Evolutionary conservation across 2,329 filamentous ascomycete species (phyloP).

Genomic region (Fusarium sp.): DNA sequence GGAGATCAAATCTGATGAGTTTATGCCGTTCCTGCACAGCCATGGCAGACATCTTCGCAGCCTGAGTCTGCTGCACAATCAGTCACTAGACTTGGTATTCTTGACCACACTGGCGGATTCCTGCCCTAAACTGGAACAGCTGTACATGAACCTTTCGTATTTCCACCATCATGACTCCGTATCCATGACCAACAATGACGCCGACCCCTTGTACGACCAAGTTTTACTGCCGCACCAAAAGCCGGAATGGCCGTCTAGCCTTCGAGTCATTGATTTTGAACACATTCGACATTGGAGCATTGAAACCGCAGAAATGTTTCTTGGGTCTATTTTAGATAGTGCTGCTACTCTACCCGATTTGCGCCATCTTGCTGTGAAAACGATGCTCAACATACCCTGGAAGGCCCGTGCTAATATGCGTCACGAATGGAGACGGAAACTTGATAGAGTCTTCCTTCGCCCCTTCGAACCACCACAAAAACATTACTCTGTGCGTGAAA

Average conservation of each 20-base stretch:
- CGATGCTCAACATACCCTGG: constrained; percentile 85
- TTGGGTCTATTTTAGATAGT: constrained; percentile 80
- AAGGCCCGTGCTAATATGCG: constrained; percentile 84
- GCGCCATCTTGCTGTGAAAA: constrained; percentile 77
- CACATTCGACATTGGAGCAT: constrained; percentile 81
- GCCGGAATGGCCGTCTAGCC: constrained; percentile 80
- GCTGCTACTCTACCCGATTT: constrained; percentile 75
- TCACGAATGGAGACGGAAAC: constrained; percentile 78
- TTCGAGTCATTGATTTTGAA: constrained; percentile 79
- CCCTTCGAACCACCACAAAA: constrained; percentile 56
- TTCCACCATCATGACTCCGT: constrained; percentile 75
- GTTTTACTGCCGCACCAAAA: constrained; percentile 73
- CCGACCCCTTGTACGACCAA: constrained; percentile 78
- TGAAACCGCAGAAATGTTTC: constrained; percentile 78
- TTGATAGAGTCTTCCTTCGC: constrained; percentile 75
- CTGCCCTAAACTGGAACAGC: constrained; percentile 76
- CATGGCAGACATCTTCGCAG: constrained; percentile 76
- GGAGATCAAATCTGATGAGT: constrained; percentile 74
- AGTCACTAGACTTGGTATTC: constrained; percentile 81
- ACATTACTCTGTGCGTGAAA: constrained; percentile 40
- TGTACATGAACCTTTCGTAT: constrained; percentile 84
- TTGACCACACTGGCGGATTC: constrained; percentile 71
- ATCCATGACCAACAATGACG: constrained; percentile 66
- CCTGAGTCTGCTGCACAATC: constrained; percentile 81
- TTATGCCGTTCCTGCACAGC: constrained; percentile 73